phyloP scores from a whole-genome alignment of 75 land plant genomes.

The Selaginella tamariscina region DNA sequence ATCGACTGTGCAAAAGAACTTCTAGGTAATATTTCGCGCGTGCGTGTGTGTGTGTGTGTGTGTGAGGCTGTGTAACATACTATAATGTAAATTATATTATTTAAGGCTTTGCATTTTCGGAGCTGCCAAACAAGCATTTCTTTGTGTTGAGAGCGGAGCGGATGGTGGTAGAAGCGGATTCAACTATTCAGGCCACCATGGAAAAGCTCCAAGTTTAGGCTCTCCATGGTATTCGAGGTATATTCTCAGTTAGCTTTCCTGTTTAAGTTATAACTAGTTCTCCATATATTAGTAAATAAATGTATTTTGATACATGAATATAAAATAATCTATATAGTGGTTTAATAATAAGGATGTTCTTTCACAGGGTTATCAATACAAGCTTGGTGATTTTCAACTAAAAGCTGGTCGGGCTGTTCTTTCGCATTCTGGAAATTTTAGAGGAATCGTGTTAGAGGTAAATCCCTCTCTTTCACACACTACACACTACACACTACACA shows the following conservation, averaged over 20 bases:
- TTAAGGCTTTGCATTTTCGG: conserved; percentile 55
- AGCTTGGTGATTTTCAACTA: conserved; percentile 71
- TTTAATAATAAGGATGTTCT: no score
- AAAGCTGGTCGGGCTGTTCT: conserved; percentile 73
- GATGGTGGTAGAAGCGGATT: conserved; percentile 68
- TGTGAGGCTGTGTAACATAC: no score
- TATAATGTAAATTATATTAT: no score
- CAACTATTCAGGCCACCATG: conserved; percentile 59
- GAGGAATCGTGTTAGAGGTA: conserved; percentile 91
- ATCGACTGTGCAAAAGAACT: conserved; percentile 59
- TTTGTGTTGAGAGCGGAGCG: conserved; percentile 51
- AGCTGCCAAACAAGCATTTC: conserved; percentile 50
- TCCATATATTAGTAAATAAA: no score
- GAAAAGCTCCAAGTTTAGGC: conserved; percentile 78
- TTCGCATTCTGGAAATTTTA: conserved; percentile 43
- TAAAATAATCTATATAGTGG: no score
- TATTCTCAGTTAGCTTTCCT: neutral
- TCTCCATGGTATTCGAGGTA: conserved; percentile 67
- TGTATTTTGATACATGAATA: no score
- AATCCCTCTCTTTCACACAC: neutral
- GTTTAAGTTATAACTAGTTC: neutral
- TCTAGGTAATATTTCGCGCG: no score
- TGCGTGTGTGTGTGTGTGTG: no score
- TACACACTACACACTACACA: neutral
- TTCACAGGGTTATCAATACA: conserved; percentile 59